Conservation (phyloP, 345 rosid genomes). For the Hypericum androsaemum region DNA sequence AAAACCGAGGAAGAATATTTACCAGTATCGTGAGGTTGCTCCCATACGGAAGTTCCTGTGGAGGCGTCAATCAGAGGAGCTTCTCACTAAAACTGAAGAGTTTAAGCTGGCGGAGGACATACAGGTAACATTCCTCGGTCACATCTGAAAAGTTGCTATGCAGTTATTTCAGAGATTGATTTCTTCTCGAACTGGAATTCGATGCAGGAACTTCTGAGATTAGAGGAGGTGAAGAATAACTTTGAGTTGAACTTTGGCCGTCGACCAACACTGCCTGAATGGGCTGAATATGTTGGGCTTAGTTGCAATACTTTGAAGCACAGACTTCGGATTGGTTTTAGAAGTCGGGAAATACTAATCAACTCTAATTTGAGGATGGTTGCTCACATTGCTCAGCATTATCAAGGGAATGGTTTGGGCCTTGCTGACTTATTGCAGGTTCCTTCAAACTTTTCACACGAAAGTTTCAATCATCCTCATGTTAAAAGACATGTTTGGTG, state of each 20-base stretch:
- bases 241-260: slow-evolving; percentile 60
- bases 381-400: slow-evolving; percentile 72
- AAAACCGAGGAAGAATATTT: slow-evolving; percentile 31
- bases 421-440: slow-evolving; percentile 86
- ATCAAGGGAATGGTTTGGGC: slow-evolving; percentile 67
- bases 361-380: slow-evolving; percentile 72
- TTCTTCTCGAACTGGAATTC: slow-evolving; percentile 9
- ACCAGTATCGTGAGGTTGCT: slow-evolving; percentile 44
- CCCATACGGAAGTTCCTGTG: slow-evolving; percentile 66
- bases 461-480: too few species aligned
- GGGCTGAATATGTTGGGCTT: slow-evolving; percentile 66
- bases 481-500: too few species aligned
- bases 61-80: slow-evolving; percentile 72
- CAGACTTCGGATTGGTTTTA: slow-evolving; percentile 48
- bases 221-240: slow-evolving; percentile 53
- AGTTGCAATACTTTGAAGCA: slow-evolving; percentile 46
- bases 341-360: slow-evolving; percentile 60
- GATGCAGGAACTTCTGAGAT: slow-evolving; percentile 47
- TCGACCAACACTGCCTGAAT: slow-evolving; percentile 65
- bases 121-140: slow-evolving; percentile 41
- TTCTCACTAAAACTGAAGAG: slow-evolving; percentile 67
- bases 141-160: slow-evolving; percentile 2
- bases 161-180: slow-evolving; percentile 10
- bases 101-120: slow-evolving; percentile 50
- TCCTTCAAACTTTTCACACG: not conserved